phyloP scores from a whole-genome alignment of 1,139 yeast species.

The Wickerhamomyces sp. region DNA sequence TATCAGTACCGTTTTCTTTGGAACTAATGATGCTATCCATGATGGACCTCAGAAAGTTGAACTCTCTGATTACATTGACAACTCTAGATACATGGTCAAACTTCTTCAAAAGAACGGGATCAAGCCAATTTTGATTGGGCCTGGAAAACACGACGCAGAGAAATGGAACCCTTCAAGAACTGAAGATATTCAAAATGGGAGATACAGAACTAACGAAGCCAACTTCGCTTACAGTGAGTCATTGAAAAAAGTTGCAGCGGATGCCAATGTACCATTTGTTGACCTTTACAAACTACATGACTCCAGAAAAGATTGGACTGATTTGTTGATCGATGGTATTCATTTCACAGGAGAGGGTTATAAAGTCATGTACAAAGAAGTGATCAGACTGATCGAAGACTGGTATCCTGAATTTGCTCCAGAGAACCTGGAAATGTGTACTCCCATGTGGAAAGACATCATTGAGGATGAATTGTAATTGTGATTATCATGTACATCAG shows the following conservation, averaged over 20 bases:
- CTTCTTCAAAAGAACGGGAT: constrained; percentile 37
- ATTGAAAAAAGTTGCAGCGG: constrained; percentile 40
- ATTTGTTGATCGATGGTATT: constrained; percentile 52
- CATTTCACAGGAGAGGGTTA: constrained; percentile 66
- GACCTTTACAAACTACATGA: constrained; percentile 46
- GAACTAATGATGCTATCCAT: constrained; percentile 66
- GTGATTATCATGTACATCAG: no score
- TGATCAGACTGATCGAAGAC: constrained; percentile 34
- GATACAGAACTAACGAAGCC: constrained; percentile 35
- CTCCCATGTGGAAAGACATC: constrained; percentile 38
- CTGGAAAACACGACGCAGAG: constrained; percentile 50
- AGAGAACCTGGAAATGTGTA: constrained; percentile 28
- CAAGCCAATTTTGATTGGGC: constrained; percentile 53
- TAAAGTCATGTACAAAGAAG: constrained; percentile 40
- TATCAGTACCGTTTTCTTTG: constrained; percentile 62
- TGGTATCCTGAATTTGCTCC: constrained; percentile 46
- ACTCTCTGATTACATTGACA: constrained; percentile 41
- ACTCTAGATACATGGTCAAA: constrained; percentile 39
- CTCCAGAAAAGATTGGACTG: constrained; percentile 24
- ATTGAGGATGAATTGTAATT: constrained; percentile 1
- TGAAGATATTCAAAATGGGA: constrained; percentile 30
- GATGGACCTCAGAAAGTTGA: constrained; percentile 51
- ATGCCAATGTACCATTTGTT: constrained; percentile 44
- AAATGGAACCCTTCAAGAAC: constrained; percentile 30
- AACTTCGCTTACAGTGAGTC: constrained; percentile 48